Evolutionary conservation across 2,329 filamentous ascomycete species (phyloP).

Genomic region (Penicillium sp.): DNA sequence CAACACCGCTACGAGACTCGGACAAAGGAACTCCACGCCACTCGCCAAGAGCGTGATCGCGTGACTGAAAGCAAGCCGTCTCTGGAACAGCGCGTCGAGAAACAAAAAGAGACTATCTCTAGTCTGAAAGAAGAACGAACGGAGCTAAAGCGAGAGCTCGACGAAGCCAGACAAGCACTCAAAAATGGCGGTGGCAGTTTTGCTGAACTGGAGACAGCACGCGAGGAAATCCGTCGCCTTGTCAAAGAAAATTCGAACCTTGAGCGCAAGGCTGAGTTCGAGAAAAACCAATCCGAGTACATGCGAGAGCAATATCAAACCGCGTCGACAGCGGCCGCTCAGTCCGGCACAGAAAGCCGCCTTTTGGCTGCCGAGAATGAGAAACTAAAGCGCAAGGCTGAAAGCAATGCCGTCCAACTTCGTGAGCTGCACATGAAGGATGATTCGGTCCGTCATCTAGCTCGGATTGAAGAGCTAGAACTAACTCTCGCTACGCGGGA

Average conservation of each 20-base stretch:
- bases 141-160: slow-evolving; percentile 38
- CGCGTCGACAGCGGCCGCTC: slow-evolving; percentile 45
- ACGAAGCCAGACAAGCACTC: slow-evolving; percentile 39
- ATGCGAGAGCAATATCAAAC: slow-evolving; percentile 48
- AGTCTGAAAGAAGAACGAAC: slow-evolving; percentile 44
- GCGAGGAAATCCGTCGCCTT: slow-evolving; percentile 41
- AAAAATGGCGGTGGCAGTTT: slow-evolving; percentile 41
- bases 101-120: slow-evolving; percentile 37
- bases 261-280: slow-evolving; percentile 41
- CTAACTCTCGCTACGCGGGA: slow-evolving; percentile 37
- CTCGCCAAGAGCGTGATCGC: slow-evolving; percentile 37
- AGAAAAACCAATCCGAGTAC: slow-evolving; percentile 46
- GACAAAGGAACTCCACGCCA: slow-evolving; percentile 37
- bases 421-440: slow-evolving; percentile 39
- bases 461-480: slow-evolving; percentile 42
- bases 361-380: slow-evolving; percentile 40
- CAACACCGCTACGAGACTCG: slow-evolving; percentile 48
- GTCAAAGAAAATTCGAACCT: slow-evolving; percentile 36
- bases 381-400: slow-evolving; percentile 37
- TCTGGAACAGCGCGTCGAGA: slow-evolving; percentile 34
- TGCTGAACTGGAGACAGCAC: slow-evolving; percentile 42
- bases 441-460: slow-evolving; percentile 35
- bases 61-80: slow-evolving; percentile 31
- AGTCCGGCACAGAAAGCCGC: slow-evolving; percentile 39
- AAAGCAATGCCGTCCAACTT: slow-evolving; percentile 37